A percentile compares a stretch with the other conserved stretches of the same genome.
Evolutionary conservation across 192 early-diverging fungal genomes (phyloP).

Genomic region (Rhizophagus sp.): DNA sequence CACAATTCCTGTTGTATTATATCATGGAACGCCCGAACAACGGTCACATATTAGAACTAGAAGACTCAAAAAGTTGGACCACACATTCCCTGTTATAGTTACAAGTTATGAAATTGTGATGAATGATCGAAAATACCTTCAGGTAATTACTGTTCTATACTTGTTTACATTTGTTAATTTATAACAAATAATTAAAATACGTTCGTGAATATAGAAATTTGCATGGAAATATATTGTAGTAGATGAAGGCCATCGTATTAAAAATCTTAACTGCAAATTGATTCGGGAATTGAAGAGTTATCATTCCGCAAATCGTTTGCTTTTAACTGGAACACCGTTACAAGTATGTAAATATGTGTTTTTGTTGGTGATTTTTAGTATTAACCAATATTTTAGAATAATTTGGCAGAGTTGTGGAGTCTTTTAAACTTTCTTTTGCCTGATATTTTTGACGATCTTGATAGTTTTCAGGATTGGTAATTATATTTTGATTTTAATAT

Average conservation of each 20-base stretch:
- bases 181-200: not conserved
- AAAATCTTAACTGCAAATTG: constrained; percentile 92
- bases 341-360: constrained; percentile 49
- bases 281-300: constrained; percentile 85
- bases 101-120: constrained; percentile 92
- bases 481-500: constrained; percentile 2
- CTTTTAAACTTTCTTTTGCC: constrained; percentile 93
- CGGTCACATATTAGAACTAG: constrained; percentile 68
- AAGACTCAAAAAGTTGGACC: constrained; percentile 61
- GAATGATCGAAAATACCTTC: constrained; percentile 76
- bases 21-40: constrained; percentile 80
- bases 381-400: constrained; percentile 64
- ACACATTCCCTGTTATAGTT: constrained; percentile 79
- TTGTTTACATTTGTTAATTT: not conserved
- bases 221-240: constrained; percentile 91
- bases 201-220: constrained; percentile 44
- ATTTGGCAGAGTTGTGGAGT: constrained; percentile 92
- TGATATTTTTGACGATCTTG: constrained; percentile 90
- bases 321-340: constrained; percentile 93
- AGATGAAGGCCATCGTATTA: constrained; percentile 97
- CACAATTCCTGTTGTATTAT: constrained; percentile 73
- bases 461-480: constrained; percentile 83
- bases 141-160: constrained; percentile 26
- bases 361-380: not conserved
- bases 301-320: constrained; percentile 79